Conservation (phyloP, 805 yeast genomes). For the Yarrowia yakushimensis region DNA sequence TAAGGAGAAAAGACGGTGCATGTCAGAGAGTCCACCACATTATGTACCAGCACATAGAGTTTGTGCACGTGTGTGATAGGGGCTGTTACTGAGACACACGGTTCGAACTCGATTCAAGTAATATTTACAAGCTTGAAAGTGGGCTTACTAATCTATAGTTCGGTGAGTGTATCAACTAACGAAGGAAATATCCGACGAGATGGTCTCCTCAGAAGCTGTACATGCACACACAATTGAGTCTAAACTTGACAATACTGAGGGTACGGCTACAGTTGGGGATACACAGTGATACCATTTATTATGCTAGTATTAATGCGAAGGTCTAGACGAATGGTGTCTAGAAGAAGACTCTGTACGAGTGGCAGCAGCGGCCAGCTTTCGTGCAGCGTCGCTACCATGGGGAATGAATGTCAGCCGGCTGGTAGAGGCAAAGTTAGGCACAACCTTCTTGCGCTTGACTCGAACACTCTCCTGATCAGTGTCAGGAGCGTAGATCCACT, state of each 20-base stretch:
- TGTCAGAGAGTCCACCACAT: not conserved
- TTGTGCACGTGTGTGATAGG: slow-evolving; percentile 12
- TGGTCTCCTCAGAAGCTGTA: too few relatives aligned
- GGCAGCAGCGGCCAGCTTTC: not conserved
- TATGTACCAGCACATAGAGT: not conserved
- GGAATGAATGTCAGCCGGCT: slow-evolving; percentile 7
- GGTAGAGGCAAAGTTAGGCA: slow-evolving; percentile 17
- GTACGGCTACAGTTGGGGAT: not conserved
- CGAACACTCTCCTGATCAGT: slow-evolving; percentile 7
- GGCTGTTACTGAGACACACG: not conserved
- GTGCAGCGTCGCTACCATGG: slow-evolving; percentile 17
- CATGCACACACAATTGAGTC: too few relatives aligned
- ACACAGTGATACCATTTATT: slow-evolving; percentile 3
- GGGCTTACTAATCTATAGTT: too few relatives aligned
- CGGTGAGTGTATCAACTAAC: too few relatives aligned
- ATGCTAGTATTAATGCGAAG: slow-evolving; percentile 7
- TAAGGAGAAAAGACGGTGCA: not conserved
- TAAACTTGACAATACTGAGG: too few relatives aligned
- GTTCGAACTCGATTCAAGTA: not conserved
- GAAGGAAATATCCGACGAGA: too few relatives aligned
- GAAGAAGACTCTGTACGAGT: not conserved
- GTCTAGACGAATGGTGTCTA: slow-evolving; percentile 1
- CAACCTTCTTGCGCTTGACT: slow-evolving; percentile 11
- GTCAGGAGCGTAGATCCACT: slow-evolving; percentile 41
- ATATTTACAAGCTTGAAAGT: too few relatives aligned